Evolutionary conservation across 257 asterid species (phyloP).

Genomic region (Solanum boliviense): DNA sequence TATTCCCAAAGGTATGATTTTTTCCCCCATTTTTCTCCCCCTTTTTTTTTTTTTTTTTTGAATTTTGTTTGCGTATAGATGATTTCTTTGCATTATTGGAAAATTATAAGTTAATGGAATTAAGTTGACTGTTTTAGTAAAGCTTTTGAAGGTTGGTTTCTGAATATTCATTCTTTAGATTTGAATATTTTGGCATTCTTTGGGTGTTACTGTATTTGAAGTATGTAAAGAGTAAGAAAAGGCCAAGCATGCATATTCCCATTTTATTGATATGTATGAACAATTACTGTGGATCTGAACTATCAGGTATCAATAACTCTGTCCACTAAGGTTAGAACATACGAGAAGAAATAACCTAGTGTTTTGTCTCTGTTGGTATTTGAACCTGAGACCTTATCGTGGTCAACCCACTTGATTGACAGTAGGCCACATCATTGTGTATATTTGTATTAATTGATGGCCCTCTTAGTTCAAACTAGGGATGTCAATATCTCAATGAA

Average conservation of each 20-base stretch:
- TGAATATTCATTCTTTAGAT: no score
- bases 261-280: not conserved
- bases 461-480: not conserved
- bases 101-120: not conserved
- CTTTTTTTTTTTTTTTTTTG: not conserved
- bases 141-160: no score
- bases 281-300: not conserved
- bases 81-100: not conserved
- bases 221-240: not conserved
- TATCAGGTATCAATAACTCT: not conserved
- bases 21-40: no score
- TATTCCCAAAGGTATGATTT: slow-evolving; percentile 53
- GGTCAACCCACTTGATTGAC: not conserved
- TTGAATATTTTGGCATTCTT: not conserved
- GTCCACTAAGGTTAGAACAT: not conserved
- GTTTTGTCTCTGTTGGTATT: not conserved
- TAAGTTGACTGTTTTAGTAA: not conserved
- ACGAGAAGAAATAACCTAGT: not conserved
- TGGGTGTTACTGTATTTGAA: not conserved
- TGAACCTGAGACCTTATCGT: not conserved
- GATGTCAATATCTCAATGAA: not conserved
- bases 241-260: not conserved
- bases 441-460: not conserved
- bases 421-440: not conserved
- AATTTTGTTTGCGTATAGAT: not conserved